Evolutionary conservation across 768 basidiomycete genomes (phyloP).

Genomic region (Crepidotus variabilis): DNA sequence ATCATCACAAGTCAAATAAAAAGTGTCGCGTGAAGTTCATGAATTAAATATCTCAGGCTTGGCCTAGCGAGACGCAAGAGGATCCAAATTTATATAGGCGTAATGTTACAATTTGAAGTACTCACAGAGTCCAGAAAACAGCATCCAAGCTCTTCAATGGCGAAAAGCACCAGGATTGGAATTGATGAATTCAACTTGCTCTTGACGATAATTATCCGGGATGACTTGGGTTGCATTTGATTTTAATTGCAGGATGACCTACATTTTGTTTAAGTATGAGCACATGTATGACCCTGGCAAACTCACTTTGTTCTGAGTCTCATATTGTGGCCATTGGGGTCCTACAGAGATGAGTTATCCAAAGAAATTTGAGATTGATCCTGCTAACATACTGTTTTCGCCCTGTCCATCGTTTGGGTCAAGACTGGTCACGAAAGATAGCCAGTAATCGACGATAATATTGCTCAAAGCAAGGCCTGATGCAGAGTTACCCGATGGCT

Average conservation of each 20-base stretch:
- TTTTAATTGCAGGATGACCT: slow-evolving; percentile 31
- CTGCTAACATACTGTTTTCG: slow-evolving; percentile 22
- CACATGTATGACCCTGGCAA: too few relatives aligned
- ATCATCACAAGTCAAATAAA: too few relatives aligned
- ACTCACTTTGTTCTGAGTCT: slow-evolving; percentile 13
- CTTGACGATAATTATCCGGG: slow-evolving; percentile 32
- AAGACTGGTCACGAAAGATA: slow-evolving; percentile 34
- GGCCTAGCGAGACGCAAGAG: too few relatives aligned
- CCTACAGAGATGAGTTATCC: slow-evolving; percentile 11
- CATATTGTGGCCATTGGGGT: slow-evolving; percentile 27
- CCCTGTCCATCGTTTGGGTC: slow-evolving; percentile 37
- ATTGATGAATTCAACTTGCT: slow-evolving; percentile 34
- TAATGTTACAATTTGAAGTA: too few relatives aligned
- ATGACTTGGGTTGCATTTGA: slow-evolving; percentile 30
- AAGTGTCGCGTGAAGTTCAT: too few relatives aligned
- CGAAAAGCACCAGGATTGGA: slow-evolving; percentile 22
- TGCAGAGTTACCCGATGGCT: slow-evolving; percentile 19
- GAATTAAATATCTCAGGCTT: too few relatives aligned
- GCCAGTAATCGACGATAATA: slow-evolving; percentile 40
- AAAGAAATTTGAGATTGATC: not conserved
- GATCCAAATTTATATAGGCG: too few relatives aligned
- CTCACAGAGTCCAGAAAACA: too few relatives aligned
- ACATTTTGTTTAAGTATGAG: too few relatives aligned
- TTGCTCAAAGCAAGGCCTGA: slow-evolving; percentile 21
- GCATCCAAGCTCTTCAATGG: slow-evolving; percentile 13